Conservation (phyloP, 163 green algal genomes). For the Coccomyxa subellipsoidea region DNA sequence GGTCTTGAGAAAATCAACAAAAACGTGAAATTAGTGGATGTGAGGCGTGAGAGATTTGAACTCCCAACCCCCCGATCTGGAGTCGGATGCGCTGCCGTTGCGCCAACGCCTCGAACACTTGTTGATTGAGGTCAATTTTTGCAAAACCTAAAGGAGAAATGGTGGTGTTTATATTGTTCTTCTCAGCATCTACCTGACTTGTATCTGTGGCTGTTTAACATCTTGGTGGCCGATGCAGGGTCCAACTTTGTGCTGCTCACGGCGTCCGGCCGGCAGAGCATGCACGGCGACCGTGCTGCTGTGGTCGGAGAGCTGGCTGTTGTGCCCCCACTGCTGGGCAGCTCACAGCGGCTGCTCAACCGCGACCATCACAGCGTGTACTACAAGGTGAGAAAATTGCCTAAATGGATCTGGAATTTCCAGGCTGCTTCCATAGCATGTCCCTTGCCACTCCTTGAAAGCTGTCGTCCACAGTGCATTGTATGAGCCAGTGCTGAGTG, state of each 20-base stretch:
- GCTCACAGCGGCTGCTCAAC: conserved; percentile 83
- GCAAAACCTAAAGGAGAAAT: no score
- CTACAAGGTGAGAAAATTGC: conserved; percentile 48
- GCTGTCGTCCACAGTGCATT: no score
- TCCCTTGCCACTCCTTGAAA: no score
- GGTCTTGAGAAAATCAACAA: no score
- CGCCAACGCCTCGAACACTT: conserved; percentile 20
- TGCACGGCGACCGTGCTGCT: background rate
- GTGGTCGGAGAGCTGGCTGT: conserved; percentile 69
- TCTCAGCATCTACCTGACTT: no score
- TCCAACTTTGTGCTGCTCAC: conserved; percentile 57
- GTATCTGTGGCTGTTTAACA: no score
- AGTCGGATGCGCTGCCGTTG: conserved; percentile 56
- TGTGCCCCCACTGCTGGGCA: conserved; percentile 69
- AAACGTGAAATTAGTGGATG: background rate
- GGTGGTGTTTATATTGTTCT: no score
- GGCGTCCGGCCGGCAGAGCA: conserved; percentile 6
- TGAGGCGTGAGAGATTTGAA: conserved; percentile 48
- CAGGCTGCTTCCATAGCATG: no score
- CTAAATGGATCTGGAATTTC: background rate
- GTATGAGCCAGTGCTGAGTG: no score
- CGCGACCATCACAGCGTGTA: conserved; percentile 78
- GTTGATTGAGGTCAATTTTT: background rate
- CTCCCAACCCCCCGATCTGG: conserved; percentile 52
- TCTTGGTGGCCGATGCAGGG: background rate